Evolutionary conservation across 352 stramenopile genomes (phyloP), one percentile per base, ranked within the genome.

Genomic region (Phytophthora constricta): DNA sequence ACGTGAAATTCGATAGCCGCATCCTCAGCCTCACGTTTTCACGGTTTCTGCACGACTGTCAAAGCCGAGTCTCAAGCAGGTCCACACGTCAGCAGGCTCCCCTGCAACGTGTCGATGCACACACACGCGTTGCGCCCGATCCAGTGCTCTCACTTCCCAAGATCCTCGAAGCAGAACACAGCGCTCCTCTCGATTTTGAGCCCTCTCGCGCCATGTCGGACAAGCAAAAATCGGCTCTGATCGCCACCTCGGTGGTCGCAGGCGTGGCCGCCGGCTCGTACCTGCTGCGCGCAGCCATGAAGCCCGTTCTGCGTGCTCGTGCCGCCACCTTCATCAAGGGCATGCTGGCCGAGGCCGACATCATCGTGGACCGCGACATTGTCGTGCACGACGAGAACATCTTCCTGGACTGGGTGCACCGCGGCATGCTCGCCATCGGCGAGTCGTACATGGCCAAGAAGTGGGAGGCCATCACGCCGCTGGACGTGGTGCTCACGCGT

Each of bases 371-470:
- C 58, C 85, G 84, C 57, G 87, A 95, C 73, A 93, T 95, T 63
- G 60, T 74, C 58, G 82, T 95, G 55, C 79, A 95, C 73, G 84
- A 95, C 73, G 79, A 91, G 20, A 70, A 80, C 58, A 95, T 95
- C 62, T 95, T 89, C 79, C 80, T 95, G 16, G 87, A 95, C 80
- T 95, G 87, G 87, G 75, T 92, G 39, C 79, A 90, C 71, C 84
- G 80, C 61, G 87, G 87, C 59, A 95, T 95, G 87, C 70, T 95
- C 45, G 87, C 75, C 25, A 95, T 95, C 50, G 87, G 87, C 60
- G 87, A 95, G 75, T 95, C 87, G 52, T 95, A 95, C 84, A 95
- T 95, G 87, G 81, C 79, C 65, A 90, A 91, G 72, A 89, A 95
- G 70, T 95, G 87, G 87, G 87, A 95, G 28, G 75, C 87, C 59